Evolutionary conservation across 257 asterid genomes (phyloP), one percentile per base, ranked within the genome.

Genomic region (Orobanche coerulescens): DNA sequence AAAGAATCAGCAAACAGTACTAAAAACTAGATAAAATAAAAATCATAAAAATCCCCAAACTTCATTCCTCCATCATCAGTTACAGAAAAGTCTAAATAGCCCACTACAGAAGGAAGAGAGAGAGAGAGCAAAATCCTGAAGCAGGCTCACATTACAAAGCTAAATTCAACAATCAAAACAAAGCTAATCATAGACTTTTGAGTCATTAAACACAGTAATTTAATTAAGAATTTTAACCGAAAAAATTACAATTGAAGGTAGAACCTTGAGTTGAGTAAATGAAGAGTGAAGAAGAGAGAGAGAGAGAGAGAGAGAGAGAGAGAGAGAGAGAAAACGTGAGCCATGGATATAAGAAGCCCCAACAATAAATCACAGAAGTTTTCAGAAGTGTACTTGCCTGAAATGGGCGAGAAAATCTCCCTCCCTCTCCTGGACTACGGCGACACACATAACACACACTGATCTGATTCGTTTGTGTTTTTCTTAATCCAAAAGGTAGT

Each of bases 271-370:
- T 26, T 15, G 40, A 37, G 40, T 61, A 40, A 65, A 26, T 24
- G 59, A 40, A 44, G 24, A 61, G 50, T 6, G 44, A 15, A 20
- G 62, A 19, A 34, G 26, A 47, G 53, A 50, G 59, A 55, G 53
- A 37, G 30, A 20, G 51, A 71, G 64, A 30, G 36, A 30, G 7
- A 2, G 5, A 30, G 7, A 30, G 44, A 10, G 44, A 37, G 11
- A 30, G 11, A 37, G 44, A 37, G 58, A 4, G 75, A 65, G 5
- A 25, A 39, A 63, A 70, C 61, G 72, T 46, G 75, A 65, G 78
- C 80, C 87, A 75, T 63, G 63, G 66, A 69, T 67, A 73, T 57
- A 64, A 59, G 70, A 75, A 65, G 53, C 72, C 72, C 82, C 70
- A 71, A 19, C 39, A 63, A 37, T 6, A 12, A 71, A 46, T 54